phyloP scores from a whole-genome alignment of 2,329 filamentous ascomycete species.

The Diplodia mutila region DNA sequence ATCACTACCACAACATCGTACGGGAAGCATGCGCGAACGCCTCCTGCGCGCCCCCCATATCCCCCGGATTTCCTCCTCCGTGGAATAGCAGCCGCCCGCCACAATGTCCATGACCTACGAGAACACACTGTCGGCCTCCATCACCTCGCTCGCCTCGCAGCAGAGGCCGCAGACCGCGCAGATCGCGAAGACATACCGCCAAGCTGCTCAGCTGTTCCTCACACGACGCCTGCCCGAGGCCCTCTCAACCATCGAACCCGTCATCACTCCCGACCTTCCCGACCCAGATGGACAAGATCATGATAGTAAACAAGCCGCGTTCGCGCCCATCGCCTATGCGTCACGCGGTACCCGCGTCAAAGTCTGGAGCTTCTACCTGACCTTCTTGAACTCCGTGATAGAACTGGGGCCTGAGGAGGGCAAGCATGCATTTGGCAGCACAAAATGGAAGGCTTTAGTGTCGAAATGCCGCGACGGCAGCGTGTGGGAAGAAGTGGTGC shows the following conservation, averaged over 20 bases:
- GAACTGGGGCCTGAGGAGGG: conserved; percentile 90
- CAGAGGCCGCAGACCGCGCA: conserved; percentile 62
- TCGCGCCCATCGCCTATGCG: conserved; percentile 77
- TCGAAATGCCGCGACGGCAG: conserved; percentile 83
- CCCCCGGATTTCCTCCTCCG: conserved; percentile 43
- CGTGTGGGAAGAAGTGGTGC: conserved; percentile 93
- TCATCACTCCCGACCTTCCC: conserved; percentile 64
- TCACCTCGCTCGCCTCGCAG: conserved; percentile 70
- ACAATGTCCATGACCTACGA: conserved; percentile 53
- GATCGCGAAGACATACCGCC: conserved; percentile 90
- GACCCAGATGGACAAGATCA: conserved; percentile 28
- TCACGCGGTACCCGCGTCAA: conserved; percentile 86
- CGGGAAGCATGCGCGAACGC: conserved; percentile 7
- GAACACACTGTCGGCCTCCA: conserved; percentile 66
- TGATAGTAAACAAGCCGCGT: conserved; percentile 26
- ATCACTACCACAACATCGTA: conserved; percentile 25
- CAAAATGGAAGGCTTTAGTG: conserved; percentile 82
- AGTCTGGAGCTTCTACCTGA: conserved; percentile 96
- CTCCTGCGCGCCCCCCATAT: conserved; percentile 17
- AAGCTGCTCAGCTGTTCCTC: conserved; percentile 90
- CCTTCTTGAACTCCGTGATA: conserved; percentile 85
- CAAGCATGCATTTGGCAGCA: conserved; percentile 81
- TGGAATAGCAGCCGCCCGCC: conserved; percentile 41
- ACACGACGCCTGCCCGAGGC: conserved; percentile 92
- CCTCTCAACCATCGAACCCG: conserved; percentile 78